phyloP scores from a whole-genome alignment of 768 basidiomycete species.

The Lentinula sp. region DNA sequence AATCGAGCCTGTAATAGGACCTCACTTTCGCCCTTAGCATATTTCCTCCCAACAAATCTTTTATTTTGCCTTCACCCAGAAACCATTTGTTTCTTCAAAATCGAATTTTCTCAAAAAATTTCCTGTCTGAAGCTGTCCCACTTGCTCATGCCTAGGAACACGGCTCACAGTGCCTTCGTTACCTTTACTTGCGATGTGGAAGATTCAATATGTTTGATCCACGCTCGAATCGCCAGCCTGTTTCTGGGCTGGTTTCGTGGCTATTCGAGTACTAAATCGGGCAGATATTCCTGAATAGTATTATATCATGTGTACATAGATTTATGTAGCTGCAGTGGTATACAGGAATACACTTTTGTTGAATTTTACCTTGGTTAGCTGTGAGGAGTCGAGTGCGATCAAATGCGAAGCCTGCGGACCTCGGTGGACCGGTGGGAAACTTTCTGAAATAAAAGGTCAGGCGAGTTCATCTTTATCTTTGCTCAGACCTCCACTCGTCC shows the following conservation, averaged over 20 bases:
- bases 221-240: slow-evolving; percentile 66
- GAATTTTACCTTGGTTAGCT: slow-evolving; percentile 1
- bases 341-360: not conserved
- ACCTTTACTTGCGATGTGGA: slow-evolving; percentile 72
- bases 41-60: not conserved
- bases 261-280: slow-evolving; percentile 76
- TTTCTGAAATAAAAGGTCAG: slow-evolving; percentile 14
- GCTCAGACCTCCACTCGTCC: slow-evolving; percentile 15
- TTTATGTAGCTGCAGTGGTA: not conserved
- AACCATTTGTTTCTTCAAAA: not conserved
- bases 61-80: not conserved
- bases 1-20: too few species aligned
- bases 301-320: not conserved
- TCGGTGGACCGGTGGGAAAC: slow-evolving; percentile 19
- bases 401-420: not conserved
- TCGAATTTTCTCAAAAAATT: too few species aligned
- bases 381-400: not conserved
- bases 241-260: slow-evolving; percentile 36
- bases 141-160: slow-evolving; percentile 75
- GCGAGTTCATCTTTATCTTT: slow-evolving; percentile 19
- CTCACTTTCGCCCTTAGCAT: too few species aligned
- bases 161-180: slow-evolving; percentile 69
- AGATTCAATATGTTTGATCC: slow-evolving; percentile 59
- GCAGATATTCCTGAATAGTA: slow-evolving; percentile 29
- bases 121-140: slow-evolving; percentile 31